A percentile compares a stretch with the other conserved stretches of the same genome.
phyloP scores from a whole-genome alignment of 1,139 yeast genomes.

The Taphrina communis region DNA sequence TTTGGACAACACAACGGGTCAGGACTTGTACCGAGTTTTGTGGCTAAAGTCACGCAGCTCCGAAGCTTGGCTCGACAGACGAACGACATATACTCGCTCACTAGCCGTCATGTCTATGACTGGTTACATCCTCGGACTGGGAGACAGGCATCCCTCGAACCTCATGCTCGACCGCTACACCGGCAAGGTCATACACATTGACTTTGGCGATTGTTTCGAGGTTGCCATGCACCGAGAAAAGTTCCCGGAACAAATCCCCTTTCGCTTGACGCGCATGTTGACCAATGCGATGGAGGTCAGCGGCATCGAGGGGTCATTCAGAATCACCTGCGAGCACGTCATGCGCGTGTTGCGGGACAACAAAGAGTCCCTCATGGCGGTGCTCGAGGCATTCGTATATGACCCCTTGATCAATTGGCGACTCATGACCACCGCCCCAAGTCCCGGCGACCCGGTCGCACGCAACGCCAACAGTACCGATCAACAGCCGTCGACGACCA shows the following conservation, averaged over 20 bases:
- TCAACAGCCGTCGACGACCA: neutral
- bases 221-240: slow-evolving; percentile 96
- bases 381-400: slow-evolving; percentile 95
- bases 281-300: slow-evolving; percentile 99
- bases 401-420: slow-evolving; percentile 99
- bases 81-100: slow-evolving; percentile 94
- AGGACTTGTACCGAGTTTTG: slow-evolving; percentile 89
- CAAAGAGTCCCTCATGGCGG: slow-evolving; percentile 96
- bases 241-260: slow-evolving; percentile 97
- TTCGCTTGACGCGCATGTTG: slow-evolving; percentile 93
- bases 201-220: slow-evolving; percentile 98
- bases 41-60: slow-evolving; percentile 97
- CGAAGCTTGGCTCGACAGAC: slow-evolving; percentile 96
- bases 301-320: slow-evolving; percentile 96
- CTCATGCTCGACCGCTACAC: slow-evolving; percentile 92
- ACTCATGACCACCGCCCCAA: slow-evolving; percentile 53
- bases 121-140: slow-evolving; percentile 92
- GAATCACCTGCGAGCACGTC: slow-evolving; percentile 96
- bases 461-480: slow-evolving; percentile 49
- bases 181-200: slow-evolving; percentile 95
- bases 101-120: slow-evolving; percentile 99
- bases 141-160: slow-evolving; percentile 97
- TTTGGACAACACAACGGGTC: slow-evolving; percentile 92
- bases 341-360: slow-evolving; percentile 93
- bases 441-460: slow-evolving; percentile 69